A percentile compares a stretch with the other conserved stretches of the same genome.
phyloP scores from a whole-genome alignment of 208 protist genomes.

The Crithidia brevicula region DNA sequence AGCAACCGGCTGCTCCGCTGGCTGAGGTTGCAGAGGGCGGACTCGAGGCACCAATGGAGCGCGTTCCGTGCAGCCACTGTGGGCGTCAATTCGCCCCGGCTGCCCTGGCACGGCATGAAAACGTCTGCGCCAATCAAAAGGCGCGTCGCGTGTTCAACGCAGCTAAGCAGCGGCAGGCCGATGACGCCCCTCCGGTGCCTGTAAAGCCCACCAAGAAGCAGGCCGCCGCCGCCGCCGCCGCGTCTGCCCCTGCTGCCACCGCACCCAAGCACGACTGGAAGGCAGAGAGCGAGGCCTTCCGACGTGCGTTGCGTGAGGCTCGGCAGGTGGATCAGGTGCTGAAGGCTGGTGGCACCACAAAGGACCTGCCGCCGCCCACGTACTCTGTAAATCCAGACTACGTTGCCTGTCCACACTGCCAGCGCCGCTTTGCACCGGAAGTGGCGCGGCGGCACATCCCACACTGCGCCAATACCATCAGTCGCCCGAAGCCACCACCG shows the following conservation, averaged over 20 bases:
- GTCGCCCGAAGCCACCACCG: constrained; percentile 86
- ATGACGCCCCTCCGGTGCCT: constrained; percentile 7
- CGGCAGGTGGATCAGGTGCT: constrained; percentile 77
- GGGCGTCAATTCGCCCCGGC: constrained; percentile 77
- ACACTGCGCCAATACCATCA: constrained; percentile 77
- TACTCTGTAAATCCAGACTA: constrained; percentile 90
- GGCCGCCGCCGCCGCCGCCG: neutral
- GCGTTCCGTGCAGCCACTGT: constrained; percentile 74
- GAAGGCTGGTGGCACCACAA: constrained; percentile 70
- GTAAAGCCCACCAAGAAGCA: constrained; percentile 5
- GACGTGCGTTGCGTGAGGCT: constrained; percentile 75
- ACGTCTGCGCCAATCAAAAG: constrained; percentile 62
- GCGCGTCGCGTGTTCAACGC: constrained; percentile 81
- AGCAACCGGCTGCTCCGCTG: too few relatives aligned
- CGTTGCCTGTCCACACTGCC: constrained; percentile 86
- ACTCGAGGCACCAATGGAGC: constrained; percentile 15
- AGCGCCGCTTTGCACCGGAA: constrained; percentile 80
- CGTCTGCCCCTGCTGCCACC: neutral
- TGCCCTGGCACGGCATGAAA: constrained; percentile 67
- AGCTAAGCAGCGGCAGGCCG: constrained; percentile 58
- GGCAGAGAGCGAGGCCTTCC: constrained; percentile 84
- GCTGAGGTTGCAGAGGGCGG: neutral
- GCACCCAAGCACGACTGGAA: constrained; percentile 80
- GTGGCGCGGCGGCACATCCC: constrained; percentile 90
- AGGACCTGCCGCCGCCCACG: constrained; percentile 85